phyloP scores from a whole-genome alignment of 2,329 filamentous ascomycete genomes.

The Cladobotryum mycophilum region DNA sequence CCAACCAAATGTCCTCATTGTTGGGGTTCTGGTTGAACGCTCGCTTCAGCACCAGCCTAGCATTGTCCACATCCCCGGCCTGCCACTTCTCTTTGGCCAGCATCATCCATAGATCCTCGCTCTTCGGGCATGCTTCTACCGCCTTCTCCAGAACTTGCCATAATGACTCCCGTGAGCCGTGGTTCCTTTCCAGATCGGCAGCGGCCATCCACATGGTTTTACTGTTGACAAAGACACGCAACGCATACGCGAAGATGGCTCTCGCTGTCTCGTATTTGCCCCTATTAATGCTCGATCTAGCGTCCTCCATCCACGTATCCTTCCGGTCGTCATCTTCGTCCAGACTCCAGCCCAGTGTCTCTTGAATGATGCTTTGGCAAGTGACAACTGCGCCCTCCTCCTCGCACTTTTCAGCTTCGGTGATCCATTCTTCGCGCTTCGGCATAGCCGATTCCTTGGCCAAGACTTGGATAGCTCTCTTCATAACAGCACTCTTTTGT shows the following conservation, averaged over 20 bases:
- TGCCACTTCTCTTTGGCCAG: constrained; percentile 94
- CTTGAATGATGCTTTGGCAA: constrained; percentile 81
- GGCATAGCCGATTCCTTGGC: constrained; percentile 93
- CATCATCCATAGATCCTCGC: constrained; percentile 91
- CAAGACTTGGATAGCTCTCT: constrained; percentile 81
- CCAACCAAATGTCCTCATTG: constrained; percentile 97
- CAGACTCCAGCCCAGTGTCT: constrained; percentile 86
- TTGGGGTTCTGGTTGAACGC: constrained; percentile 94
- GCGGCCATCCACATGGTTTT: constrained; percentile 86
- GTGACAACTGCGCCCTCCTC: constrained; percentile 83
- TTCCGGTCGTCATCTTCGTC: constrained; percentile 96
- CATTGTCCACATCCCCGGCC: constrained; percentile 78
- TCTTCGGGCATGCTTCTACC: constrained; percentile 86
- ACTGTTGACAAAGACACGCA: constrained; percentile 84
- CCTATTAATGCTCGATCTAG: constrained; percentile 70
- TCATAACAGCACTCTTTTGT: constrained; percentile 84
- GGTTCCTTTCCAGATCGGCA: constrained; percentile 83
- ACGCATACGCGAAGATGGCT: constrained; percentile 86
- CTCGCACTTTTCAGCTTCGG: constrained; percentile 90
- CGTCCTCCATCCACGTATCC: constrained; percentile 93
- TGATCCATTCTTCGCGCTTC: constrained; percentile 95
- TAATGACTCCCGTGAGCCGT: constrained; percentile 76
- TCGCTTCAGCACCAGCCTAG: constrained; percentile 74
- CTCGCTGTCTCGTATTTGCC: constrained; percentile 85
- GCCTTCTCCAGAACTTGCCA: constrained; percentile 86